Conservation (phyloP, 2,329 filamentous ascomycete species). For the Hypoxylon sp. region DNA sequence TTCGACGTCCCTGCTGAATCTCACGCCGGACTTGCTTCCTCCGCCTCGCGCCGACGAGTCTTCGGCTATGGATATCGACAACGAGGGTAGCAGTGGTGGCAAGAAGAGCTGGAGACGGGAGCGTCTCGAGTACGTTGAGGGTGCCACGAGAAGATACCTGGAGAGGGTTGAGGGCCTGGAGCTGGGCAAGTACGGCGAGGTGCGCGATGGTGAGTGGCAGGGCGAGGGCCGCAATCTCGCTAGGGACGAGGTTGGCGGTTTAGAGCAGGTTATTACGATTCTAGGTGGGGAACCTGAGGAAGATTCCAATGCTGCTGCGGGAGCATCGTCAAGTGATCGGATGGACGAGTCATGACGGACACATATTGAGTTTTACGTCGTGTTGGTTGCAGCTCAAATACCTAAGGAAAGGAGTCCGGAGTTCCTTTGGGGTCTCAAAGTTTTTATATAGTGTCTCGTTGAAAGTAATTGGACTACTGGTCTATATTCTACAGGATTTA, state of each 20-base stretch:
- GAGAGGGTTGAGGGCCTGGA: slow-evolving; percentile 79
- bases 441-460: background rate
- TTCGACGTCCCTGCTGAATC: slow-evolving; percentile 70
- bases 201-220: slow-evolving; percentile 76
- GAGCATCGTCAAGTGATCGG: slow-evolving; percentile 28
- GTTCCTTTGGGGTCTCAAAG: slow-evolving; percentile 19
- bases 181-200: slow-evolving; percentile 71
- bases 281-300: slow-evolving; percentile 56
- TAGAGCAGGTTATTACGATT: slow-evolving; percentile 67
- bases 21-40: slow-evolving; percentile 73
- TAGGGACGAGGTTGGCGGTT: slow-evolving; percentile 69
- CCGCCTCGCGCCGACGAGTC: slow-evolving; percentile 43
- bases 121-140: slow-evolving; percentile 86
- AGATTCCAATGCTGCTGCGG: slow-evolving; percentile 1
- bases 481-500: slow-evolving; percentile 15
- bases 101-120: slow-evolving; percentile 75
- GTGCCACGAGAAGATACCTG: slow-evolving; percentile 81
- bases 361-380: background rate
- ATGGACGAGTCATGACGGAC: slow-evolving; percentile 53
- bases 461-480: slow-evolving; percentile 2
- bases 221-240: slow-evolving; percentile 66
- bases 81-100: slow-evolving; percentile 45
- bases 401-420: slow-evolving; percentile 35
- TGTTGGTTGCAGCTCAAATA: slow-evolving; percentile 18
- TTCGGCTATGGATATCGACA: slow-evolving; percentile 48